Conservation (phyloP, 495 filamentous ascomycete species). For the Cenococcum geophilum region DNA sequence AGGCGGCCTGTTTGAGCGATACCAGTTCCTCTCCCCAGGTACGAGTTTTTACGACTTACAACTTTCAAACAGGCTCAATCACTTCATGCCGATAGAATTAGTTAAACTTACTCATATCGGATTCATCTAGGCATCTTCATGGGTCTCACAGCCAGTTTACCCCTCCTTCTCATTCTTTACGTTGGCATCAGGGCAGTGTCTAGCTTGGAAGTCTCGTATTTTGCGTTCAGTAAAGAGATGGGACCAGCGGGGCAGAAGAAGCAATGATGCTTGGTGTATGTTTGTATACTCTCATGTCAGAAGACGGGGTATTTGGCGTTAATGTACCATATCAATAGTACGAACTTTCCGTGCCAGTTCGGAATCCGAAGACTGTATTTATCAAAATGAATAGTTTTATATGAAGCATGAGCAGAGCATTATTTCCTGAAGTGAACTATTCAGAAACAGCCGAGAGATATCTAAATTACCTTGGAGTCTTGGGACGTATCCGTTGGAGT, state of each 20-base stretch:
- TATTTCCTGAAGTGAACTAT: no score
- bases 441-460: no score
- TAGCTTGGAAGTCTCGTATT: conserved; percentile 82
- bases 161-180: conserved; percentile 69
- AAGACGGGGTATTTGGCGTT: conserved; percentile 8
- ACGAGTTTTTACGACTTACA: conserved; percentile 21
- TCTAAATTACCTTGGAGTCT: no score
- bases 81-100: background rate
- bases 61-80: conserved; percentile 9
- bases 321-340: no score
- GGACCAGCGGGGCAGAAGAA: conserved; percentile 82
- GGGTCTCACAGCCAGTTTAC: conserved; percentile 58
- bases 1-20: conserved; percentile 77
- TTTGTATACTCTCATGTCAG: conserved; percentile 20
- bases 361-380: no score
- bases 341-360: no score
- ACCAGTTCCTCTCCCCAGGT: conserved; percentile 81
- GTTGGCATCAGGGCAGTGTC: conserved; percentile 68
- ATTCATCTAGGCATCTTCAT: conserved; percentile 67
- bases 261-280: conserved; percentile 45
- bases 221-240: conserved; percentile 94
- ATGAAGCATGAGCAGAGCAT: no score
- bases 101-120: no score
- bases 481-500: no score
- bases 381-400: no score